Conservation (phyloP, 2,329 filamentous ascomycete species). For the Fusarium circinatum region DNA sequence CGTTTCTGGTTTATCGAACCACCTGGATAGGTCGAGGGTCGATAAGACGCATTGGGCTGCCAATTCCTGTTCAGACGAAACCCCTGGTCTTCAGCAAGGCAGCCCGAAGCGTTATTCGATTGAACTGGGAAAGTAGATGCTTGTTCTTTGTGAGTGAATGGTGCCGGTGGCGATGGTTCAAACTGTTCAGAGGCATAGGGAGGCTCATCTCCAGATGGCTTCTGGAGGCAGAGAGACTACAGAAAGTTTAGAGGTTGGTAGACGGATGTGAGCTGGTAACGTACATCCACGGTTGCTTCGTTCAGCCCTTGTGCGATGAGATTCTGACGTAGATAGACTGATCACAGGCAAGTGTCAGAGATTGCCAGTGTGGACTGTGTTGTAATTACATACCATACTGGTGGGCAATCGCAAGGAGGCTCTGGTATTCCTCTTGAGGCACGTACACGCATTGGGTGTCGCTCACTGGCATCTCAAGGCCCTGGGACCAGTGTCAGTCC, state of each 20-base stretch:
- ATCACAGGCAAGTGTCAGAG: neutral
- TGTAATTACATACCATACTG: constrained; percentile 63
- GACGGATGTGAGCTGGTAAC: constrained; percentile 28
- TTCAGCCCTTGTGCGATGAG: constrained; percentile 61
- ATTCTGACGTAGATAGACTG: constrained; percentile 51
- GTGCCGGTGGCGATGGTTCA: neutral
- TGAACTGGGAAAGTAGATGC: neutral
- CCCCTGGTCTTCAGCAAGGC: neutral
- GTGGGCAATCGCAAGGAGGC: constrained; percentile 60
- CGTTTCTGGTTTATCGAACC: neutral
- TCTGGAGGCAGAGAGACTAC: constrained; percentile 23
- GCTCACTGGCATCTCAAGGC: neutral
- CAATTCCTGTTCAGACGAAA: neutral
- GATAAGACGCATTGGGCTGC: neutral
- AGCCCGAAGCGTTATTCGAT: neutral
- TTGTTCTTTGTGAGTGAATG: neutral
- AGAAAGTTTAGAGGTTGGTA: neutral
- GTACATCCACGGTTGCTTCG: constrained; percentile 58
- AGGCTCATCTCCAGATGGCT: neutral
- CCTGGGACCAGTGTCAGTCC: constrained; percentile 15
- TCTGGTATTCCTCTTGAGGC: constrained; percentile 69
- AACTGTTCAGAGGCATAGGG: neutral
- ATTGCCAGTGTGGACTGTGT: neutral
- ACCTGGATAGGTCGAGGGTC: neutral
- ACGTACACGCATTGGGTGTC: constrained; percentile 59